Base-by-base conservation (phyloP, 768 basidiomycete species). In the Suillus brevipes region DNA sequence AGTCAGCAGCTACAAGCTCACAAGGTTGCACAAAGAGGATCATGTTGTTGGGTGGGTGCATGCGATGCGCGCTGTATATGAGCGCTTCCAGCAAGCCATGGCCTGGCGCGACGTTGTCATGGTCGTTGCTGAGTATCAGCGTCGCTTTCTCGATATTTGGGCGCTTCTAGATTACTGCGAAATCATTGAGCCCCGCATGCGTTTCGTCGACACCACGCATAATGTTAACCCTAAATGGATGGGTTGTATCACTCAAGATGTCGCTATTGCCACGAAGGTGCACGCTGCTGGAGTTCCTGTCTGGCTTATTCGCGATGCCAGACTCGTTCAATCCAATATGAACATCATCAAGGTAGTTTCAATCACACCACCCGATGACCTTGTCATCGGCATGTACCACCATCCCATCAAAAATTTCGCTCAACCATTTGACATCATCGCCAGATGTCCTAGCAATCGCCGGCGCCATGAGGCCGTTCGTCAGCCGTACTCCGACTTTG, bases 171-270 rank as follows among this genome's bases (percentile, higher is more conserved):
- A 61, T 3, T 61, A 56, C 10, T n/a, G 10, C 13, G 2, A 56
- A 31, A 61, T 47, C 5, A 61, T 61, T 0, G 16, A 25, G 23
- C 45, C 60, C 8, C 60, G 1, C 40, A 23, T 61, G 8, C 13
- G 6, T 3, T 25, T 49, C 6, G 6, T 49, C 13, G 23, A 49
- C 49, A 49, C 49, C 3, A 40, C 13, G 0, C 38, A 49, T 4
- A 34, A 40, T 3, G 23, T 61, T 36, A 0, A 61, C 45, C 40
- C 25, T 6, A 18, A 25, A 23, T 56, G 38, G 60, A 61, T 61
- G 60, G 60, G 60, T 49, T 40, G 40, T 61, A n/a, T 61, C 60
- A 61, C 60, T 5, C 2, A 61, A 14, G 31, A 49, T 31, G 23
- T 28, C 5, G 14, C 34, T 56, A n/a, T 61, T 0, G 7, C 47